Conservation (phyloP, 192 early-diverging fungal genomes). For the Mortierella hygrophila region DNA sequence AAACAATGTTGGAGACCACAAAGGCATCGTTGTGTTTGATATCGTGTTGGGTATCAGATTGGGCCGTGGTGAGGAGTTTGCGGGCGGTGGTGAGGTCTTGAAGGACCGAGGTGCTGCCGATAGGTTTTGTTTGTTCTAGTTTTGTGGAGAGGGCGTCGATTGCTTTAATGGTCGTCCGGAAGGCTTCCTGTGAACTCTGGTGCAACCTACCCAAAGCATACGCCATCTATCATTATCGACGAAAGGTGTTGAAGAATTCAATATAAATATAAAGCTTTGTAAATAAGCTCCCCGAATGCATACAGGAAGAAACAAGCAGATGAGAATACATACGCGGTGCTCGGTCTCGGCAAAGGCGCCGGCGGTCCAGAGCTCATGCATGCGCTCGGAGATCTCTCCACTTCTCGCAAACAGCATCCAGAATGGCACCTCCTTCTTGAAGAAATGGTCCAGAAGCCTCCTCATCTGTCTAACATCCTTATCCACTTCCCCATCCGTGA, state of each 20-base stretch:
- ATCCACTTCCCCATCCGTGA: slow-evolving; percentile 45
- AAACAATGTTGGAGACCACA: slow-evolving; percentile 46
- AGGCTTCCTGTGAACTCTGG: slow-evolving; percentile 48
- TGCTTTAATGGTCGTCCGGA: slow-evolving; percentile 32
- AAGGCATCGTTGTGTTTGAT: slow-evolving; percentile 48
- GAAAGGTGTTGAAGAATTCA: neutral
- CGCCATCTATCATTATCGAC: slow-evolving; percentile 27
- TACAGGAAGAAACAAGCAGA: neutral
- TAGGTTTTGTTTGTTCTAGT: slow-evolving; percentile 28
- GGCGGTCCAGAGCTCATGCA: slow-evolving; percentile 48
- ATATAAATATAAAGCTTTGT: neutral
- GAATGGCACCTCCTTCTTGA: slow-evolving; percentile 39
- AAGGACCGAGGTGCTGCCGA: slow-evolving; percentile 37
- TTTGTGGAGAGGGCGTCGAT: slow-evolving; percentile 27
- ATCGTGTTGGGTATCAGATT: slow-evolving; percentile 30
- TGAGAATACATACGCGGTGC: slow-evolving; percentile 38
- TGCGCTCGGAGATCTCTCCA: slow-evolving; percentile 47
- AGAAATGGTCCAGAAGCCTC: slow-evolving; percentile 43
- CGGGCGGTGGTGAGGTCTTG: slow-evolving; percentile 34
- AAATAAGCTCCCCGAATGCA: neutral
- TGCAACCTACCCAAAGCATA: slow-evolving; percentile 46
- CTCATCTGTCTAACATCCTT: slow-evolving; percentile 44
- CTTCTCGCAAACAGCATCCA: slow-evolving; percentile 53
- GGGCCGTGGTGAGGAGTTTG: slow-evolving; percentile 15
- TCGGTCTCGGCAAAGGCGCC: slow-evolving; percentile 52